These are phyloP conservation scores for Leucosporidium scottii DNA, from an alignment of 768 basidiomycete genomes.

Conservation along the genomic window DNA sequence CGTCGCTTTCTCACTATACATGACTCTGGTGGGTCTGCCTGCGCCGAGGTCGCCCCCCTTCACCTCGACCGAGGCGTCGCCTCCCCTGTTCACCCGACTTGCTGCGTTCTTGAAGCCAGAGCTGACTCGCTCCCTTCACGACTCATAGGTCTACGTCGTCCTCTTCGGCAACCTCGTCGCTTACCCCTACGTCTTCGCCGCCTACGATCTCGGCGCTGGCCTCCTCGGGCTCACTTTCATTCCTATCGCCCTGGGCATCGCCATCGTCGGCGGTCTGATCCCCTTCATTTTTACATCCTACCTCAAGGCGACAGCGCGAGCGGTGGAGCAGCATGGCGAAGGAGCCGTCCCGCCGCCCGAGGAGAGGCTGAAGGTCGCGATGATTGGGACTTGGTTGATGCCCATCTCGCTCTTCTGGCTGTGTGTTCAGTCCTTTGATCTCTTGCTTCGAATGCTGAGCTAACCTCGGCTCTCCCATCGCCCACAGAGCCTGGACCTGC, in stretches of 20 bases:
- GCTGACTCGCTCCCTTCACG: too few species aligned
- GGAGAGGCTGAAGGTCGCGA: constrained; percentile 2
- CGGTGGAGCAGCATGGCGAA: background rate
- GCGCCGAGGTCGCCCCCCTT: too few species aligned
- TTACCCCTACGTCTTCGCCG: constrained; percentile 6
- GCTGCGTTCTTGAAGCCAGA: too few species aligned
- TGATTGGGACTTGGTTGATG: constrained; percentile 12
- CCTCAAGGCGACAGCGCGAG: background rate
- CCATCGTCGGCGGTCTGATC: background rate
- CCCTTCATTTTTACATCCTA: background rate
- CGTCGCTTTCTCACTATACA: constrained; percentile 55
- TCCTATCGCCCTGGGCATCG: constrained; percentile 12
- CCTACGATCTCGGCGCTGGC: constrained; percentile 19
- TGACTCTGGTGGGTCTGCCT: constrained; percentile 49
- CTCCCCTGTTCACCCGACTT: too few species aligned
- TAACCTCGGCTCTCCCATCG: background rate
- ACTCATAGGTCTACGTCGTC: background rate
- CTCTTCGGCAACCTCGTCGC: constrained; percentile 18
- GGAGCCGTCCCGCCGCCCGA: constrained; percentile 1
- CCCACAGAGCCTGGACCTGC: background rate
- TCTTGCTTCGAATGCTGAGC: too few species aligned
- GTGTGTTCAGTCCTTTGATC: background rate
- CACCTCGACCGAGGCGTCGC: too few species aligned
- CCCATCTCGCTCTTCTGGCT: constrained; percentile 10
- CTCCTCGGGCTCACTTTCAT: constrained; percentile 23